Evolutionary conservation across 331 rosid species (phyloP).

Genomic region (Pyracantha coccinea): DNA sequence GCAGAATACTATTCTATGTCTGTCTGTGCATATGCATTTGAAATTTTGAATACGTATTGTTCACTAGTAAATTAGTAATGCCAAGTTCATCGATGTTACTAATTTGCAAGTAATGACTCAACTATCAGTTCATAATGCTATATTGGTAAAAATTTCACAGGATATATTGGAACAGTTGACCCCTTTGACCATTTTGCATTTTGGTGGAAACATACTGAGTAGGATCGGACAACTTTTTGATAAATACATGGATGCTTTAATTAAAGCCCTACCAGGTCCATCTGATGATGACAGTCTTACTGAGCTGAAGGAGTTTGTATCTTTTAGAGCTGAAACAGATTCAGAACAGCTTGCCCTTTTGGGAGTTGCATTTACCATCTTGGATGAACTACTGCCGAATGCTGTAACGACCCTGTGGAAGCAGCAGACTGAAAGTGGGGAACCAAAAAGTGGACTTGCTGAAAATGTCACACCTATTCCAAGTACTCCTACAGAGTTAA

Average conservation of each 20-base stretch:
- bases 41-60: too few species aligned
- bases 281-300: constrained; percentile 86
- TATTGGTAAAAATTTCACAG: constrained; percentile 33
- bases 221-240: constrained; percentile 73
- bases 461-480: constrained; percentile 43
- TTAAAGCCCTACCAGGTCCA: constrained; percentile 73
- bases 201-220: constrained; percentile 68
- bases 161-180: constrained; percentile 89
- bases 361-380: constrained; percentile 82
- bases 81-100: background rate
- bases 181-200: constrained; percentile 54
- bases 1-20: background rate
- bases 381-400: constrained; percentile 77
- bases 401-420: constrained; percentile 67
- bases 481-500: constrained; percentile 51
- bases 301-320: constrained; percentile 63
- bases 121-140: background rate
- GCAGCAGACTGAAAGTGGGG: constrained; percentile 45
- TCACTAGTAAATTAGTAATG: background rate
- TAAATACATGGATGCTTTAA: constrained; percentile 80
- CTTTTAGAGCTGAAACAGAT: constrained; percentile 90
- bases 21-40: background rate
- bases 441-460: constrained; percentile 33
- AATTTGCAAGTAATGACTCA: background rate
- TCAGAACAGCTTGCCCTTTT: constrained; percentile 84